A percentile compares a stretch with the other conserved stretches of the same genome.
phyloP scores from a whole-genome alignment of 805 yeast species.

The Ogataea sp. region DNA sequence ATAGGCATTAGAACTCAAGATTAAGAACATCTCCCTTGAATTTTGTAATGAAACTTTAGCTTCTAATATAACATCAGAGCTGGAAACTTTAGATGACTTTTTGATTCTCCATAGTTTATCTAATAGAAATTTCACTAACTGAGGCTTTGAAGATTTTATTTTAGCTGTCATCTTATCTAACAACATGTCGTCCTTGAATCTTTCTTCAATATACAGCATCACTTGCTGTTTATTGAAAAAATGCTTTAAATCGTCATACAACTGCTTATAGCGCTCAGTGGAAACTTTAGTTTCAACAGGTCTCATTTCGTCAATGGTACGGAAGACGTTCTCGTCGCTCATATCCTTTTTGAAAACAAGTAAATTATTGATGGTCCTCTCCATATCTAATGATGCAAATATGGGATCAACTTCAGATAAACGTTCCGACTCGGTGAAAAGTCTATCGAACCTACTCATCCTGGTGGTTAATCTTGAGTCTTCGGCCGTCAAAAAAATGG shows the following conservation, averaged over 20 bases:
- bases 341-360: conserved; percentile 20
- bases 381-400: conserved; percentile 18
- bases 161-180: no score
- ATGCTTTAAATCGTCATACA: conserved; percentile 11
- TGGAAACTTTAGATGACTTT: conserved; percentile 7
- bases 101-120: conserved; percentile 19
- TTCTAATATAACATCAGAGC: conserved; percentile 12
- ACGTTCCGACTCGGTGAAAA: not conserved
- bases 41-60: conserved; percentile 18
- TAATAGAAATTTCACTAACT: conserved; percentile 14
- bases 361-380: conserved; percentile 19
- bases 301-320: conserved; percentile 19
- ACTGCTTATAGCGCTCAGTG: conserved; percentile 10
- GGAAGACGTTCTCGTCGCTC: conserved; percentile 13
- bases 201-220: conserved; percentile 2
- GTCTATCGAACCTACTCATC: not conserved
- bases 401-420: not conserved
- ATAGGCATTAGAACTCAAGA: conserved; percentile 23
- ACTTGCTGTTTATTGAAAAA: conserved; percentile 18
- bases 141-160: conserved; percentile 7
- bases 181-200: no score
- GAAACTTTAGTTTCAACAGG: conserved; percentile 17
- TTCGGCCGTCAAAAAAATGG: no score
- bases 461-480: no score
- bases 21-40: conserved; percentile 22